These are phyloP conservation scores for Daldinia bambusicola DNA, from an alignment of 495 filamentous ascomycete genomes.

Conservation along the genomic window DNA sequence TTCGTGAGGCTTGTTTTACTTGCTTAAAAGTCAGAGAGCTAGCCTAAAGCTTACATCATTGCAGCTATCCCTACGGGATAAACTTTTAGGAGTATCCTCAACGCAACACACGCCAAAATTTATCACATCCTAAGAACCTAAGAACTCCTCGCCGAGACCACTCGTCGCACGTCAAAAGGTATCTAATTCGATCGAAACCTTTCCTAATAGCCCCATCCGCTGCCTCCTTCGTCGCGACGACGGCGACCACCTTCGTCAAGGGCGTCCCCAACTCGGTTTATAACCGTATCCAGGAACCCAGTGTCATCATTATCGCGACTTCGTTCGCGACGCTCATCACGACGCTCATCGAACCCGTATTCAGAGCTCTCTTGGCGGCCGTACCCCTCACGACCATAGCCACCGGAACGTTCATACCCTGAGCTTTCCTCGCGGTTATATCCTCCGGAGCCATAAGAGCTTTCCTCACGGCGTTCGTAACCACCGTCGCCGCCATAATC, in stretches of 20 bases:
- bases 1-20: constrained; percentile 15
- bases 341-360: constrained; percentile 21
- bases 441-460: constrained; percentile 21
- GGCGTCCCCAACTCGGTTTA: constrained; percentile 43
- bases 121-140: background rate
- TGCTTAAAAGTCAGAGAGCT: constrained; percentile 4
- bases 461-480: constrained; percentile 33
- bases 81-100: constrained; percentile 41
- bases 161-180: constrained; percentile 7
- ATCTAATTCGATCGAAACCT: constrained; percentile 9
- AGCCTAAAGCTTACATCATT: constrained; percentile 11
- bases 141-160: constrained; percentile 18
- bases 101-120: constrained; percentile 14
- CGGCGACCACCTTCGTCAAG: constrained; percentile 39
- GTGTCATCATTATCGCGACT: constrained; percentile 34
- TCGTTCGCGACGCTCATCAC: constrained; percentile 42
- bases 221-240: constrained; percentile 36
- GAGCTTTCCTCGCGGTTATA: constrained; percentile 37
- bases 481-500: constrained; percentile 28
- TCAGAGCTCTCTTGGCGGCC: constrained; percentile 40
- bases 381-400: constrained; percentile 27
- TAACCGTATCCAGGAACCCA: constrained; percentile 44
- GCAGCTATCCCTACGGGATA: constrained; percentile 12
- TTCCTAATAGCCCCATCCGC: constrained; percentile 37
- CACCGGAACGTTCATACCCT: background rate